phyloP scores from a whole-genome alignment of 2,329 filamentous ascomycete species.

The Apiospora malaysiana region DNA sequence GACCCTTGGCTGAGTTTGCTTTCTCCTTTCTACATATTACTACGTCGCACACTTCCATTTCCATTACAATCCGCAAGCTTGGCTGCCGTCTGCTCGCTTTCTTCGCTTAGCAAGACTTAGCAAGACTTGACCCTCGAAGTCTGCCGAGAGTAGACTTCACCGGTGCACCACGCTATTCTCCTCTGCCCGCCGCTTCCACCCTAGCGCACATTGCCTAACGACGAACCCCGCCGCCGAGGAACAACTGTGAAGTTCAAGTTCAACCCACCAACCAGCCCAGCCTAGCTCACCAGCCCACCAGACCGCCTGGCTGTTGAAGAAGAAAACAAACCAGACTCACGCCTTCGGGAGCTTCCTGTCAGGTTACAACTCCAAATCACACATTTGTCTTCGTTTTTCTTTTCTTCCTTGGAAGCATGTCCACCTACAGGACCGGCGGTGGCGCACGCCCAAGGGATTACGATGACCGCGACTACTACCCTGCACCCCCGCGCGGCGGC shows the following conservation, averaged over 20 bases:
- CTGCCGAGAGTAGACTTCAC: not conserved
- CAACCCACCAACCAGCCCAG: not conserved
- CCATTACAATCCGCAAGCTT: not conserved
- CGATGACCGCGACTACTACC: conserved; percentile 54
- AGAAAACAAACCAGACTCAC: not conserved
- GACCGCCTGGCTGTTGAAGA: conserved; percentile 10
- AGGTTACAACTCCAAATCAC: not conserved
- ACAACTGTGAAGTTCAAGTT: not conserved
- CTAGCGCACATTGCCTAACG: not conserved
- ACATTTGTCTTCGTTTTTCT: not conserved
- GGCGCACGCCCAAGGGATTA: conserved; percentile 42
- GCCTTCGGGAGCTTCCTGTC: not conserved
- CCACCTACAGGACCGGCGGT: conserved; percentile 11
- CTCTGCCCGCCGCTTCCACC: not conserved
- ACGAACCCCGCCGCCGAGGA: conserved; percentile 6
- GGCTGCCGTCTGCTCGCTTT: not conserved
- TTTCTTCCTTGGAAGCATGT: not conserved
- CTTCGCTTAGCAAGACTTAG: not conserved
- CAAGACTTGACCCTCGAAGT: not conserved
- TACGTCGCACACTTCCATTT: too few relatives aligned
- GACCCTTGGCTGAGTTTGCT: not conserved
- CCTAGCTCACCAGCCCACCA: not conserved
- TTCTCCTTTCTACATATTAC: conserved; percentile 4
- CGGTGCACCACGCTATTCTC: conserved; percentile 1
- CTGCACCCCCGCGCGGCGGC: conserved; percentile 39